A percentile compares a stretch with the other conserved stretches of the same genome.
phyloP scores from a whole-genome alignment of 164 flowering plant species.

The Litsea cubeba region DNA sequence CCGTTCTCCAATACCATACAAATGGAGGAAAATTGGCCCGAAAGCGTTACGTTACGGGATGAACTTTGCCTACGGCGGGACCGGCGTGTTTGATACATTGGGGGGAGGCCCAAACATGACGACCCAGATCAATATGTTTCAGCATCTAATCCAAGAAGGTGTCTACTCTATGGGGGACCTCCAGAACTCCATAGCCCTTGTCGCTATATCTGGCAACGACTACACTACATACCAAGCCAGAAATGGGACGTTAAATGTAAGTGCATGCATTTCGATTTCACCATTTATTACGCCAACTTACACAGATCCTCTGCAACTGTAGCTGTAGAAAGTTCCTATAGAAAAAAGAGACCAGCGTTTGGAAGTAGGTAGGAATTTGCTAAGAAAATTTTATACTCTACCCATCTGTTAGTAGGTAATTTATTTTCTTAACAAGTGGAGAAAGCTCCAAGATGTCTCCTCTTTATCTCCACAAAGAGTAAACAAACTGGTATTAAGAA shows the following conservation, averaged over 20 bases:
- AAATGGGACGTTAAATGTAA: slow-evolving; percentile 2
- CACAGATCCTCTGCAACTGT: too few relatives aligned
- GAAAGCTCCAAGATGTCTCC: too few relatives aligned
- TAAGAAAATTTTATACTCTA: too few relatives aligned
- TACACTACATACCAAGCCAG: slow-evolving; percentile 31
- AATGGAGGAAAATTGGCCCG: slow-evolving; percentile 14
- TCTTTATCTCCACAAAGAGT: too few relatives aligned
- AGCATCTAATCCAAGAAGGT: slow-evolving; percentile 25
- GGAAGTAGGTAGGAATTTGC: too few relatives aligned
- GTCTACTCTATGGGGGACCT: slow-evolving; percentile 36
- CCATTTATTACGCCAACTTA: background rate
- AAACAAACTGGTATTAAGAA: too few relatives aligned
- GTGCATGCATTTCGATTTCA: background rate
- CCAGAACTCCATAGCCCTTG: slow-evolving; percentile 47
- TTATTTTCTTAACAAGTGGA: too few relatives aligned
- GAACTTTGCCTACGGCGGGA: slow-evolving; percentile 47
- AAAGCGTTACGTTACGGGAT: slow-evolving; percentile 25
- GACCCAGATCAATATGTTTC: slow-evolving; percentile 58
- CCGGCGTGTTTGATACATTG: slow-evolving; percentile 66
- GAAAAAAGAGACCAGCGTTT: too few relatives aligned
- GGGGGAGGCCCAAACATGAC: slow-evolving; percentile 64
- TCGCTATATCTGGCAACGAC: slow-evolving; percentile 74
- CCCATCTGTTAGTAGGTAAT: too few relatives aligned
- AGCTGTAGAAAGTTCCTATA: too few relatives aligned
- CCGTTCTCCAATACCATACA: slow-evolving; percentile 35